Percentiles rank a stretch among this genome's conserved stretches.
phyloP scores from a whole-genome alignment of 2,329 filamentous ascomycete genomes.

The Fusarium nematophilum region DNA sequence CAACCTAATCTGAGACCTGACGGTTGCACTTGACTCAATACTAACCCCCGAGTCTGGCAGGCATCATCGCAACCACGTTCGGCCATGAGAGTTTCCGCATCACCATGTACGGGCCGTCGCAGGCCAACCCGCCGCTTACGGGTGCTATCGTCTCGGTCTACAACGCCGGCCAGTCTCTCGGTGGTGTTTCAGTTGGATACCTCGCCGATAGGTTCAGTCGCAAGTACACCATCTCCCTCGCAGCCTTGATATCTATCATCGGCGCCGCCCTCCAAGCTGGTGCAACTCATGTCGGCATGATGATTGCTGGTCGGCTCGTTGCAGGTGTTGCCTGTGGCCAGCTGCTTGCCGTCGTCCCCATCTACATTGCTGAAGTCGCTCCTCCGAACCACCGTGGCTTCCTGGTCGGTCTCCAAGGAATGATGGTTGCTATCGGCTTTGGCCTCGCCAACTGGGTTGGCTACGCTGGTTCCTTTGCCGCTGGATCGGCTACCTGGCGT shows the following conservation, averaged over 20 bases:
- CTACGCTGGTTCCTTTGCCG: conserved; percentile 45
- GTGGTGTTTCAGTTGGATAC: conserved; percentile 45
- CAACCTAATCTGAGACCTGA: too few relatives aligned
- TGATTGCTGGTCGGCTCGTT: conserved; percentile 53
- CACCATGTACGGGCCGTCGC: conserved; percentile 2
- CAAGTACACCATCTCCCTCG: conserved; percentile 3
- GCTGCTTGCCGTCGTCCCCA: conserved; percentile 40
- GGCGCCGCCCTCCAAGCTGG: conserved; percentile 55
- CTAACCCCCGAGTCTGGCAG: too few relatives aligned
- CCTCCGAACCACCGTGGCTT: conserved; percentile 56
- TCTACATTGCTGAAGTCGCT: conserved; percentile 56
- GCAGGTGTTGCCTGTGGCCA: conserved; percentile 55
- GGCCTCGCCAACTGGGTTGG: conserved; percentile 35
- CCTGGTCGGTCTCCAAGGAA: conserved; percentile 52
- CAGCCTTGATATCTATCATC: conserved; percentile 38
- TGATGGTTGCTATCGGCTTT: conserved; percentile 36
- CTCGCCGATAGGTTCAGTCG: conserved; percentile 45
- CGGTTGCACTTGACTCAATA: too few relatives aligned
- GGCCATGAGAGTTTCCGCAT: conserved; percentile 6
- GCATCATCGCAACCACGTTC: conserved; percentile 11
- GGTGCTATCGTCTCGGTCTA: conserved; percentile 40
- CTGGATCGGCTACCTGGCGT: conserved; percentile 47
- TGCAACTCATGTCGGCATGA: conserved; percentile 52
- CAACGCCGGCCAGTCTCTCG: conserved; percentile 48
- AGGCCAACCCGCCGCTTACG: neutral